phyloP scores from a whole-genome alignment of 2,329 filamentous ascomycete genomes.

The Arthrobotrys musiformis region DNA sequence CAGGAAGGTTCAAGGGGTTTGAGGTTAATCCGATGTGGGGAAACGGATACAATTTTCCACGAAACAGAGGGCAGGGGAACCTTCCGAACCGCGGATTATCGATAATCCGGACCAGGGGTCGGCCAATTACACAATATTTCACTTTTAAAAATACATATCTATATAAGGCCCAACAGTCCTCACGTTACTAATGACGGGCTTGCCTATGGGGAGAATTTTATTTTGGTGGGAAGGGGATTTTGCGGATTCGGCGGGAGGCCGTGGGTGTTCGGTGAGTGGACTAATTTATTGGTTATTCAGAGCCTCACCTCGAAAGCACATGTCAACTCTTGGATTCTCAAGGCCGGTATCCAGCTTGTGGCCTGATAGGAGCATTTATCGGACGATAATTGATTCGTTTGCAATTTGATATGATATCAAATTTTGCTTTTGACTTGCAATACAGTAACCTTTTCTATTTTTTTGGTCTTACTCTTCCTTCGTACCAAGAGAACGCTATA shows the following conservation, averaged over 20 bases:
- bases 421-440: too few relatives aligned
- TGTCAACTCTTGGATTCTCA: background rate
- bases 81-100: constrained; percentile 46
- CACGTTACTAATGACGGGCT: too few relatives aligned
- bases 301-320: background rate
- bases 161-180: too few relatives aligned
- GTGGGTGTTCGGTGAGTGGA: constrained; percentile 1
- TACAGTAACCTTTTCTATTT: too few relatives aligned
- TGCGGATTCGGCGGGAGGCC: background rate
- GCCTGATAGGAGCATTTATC: background rate
- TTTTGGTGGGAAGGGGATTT: background rate
- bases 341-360: background rate
- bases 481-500: too few relatives aligned
- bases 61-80: constrained; percentile 51
- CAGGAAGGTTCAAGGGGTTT: constrained; percentile 1
- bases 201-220: too few relatives aligned
- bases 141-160: too few relatives aligned
- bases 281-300: background rate
- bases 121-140: too few relatives aligned
- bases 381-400: too few relatives aligned
- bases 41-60: constrained; percentile 55
- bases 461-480: too few relatives aligned
- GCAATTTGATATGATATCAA: too few relatives aligned
- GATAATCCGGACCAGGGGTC: constrained; percentile 38
- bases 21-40: constrained; percentile 55